A percentile compares a stretch with the other conserved stretches of the same genome.
Evolutionary conservation across 768 basidiomycete genomes (phyloP).

Genomic region (Dendrothele bispora): DNA sequence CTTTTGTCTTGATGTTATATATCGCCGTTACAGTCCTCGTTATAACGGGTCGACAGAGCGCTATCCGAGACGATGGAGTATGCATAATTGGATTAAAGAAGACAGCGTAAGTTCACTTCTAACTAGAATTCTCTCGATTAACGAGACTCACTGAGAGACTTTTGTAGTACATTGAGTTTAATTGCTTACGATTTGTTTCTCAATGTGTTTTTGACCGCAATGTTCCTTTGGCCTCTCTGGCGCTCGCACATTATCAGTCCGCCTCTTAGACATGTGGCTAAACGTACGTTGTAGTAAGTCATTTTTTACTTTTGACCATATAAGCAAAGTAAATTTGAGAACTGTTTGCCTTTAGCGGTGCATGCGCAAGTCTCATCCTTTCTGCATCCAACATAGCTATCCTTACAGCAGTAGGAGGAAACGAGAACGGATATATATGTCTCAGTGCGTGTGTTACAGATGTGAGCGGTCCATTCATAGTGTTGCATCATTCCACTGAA

Average conservation of each 20-base stretch:
- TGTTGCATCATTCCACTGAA: too few species aligned
- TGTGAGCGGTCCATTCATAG: neutral
- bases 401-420: neutral
- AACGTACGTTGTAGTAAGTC: constrained; percentile 7
- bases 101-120: too few species aligned
- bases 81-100: constrained; percentile 5
- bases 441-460: constrained; percentile 4
- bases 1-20: constrained; percentile 1
- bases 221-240: constrained; percentile 8
- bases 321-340: neutral
- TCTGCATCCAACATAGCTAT: constrained; percentile 7
- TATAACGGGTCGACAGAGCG: constrained; percentile 2
- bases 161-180: constrained; percentile 3
- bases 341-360: constrained; percentile 2
- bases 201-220: constrained; percentile 6
- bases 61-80: constrained; percentile 2
- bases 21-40: neutral
- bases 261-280: neutral
- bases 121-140: too few species aligned
- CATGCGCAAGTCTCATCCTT: constrained; percentile 4
- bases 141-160: too few species aligned
- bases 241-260: constrained; percentile 5
- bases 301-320: neutral
- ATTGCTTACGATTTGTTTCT: constrained; percentile 4
- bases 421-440: constrained; percentile 6